These are phyloP conservation scores for Xylariaceae sp. DNA, from an alignment of 2,329 filamentous ascomycete genomes.

Conservation along the genomic window DNA sequence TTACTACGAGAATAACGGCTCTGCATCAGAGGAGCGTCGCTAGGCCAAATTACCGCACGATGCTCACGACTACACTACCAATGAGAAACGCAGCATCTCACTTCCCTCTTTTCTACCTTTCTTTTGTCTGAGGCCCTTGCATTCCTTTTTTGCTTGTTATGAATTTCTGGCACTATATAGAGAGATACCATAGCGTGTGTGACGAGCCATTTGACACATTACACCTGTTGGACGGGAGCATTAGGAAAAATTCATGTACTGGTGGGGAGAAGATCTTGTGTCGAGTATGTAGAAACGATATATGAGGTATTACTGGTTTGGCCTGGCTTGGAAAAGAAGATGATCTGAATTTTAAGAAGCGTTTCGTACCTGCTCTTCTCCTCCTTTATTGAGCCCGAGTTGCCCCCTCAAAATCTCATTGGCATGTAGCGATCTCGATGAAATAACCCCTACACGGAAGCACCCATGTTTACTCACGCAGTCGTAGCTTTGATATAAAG, in stretches of 20 bases:
- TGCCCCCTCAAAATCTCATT: no score
- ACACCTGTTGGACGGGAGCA: constrained; percentile 7
- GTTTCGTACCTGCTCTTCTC: no score
- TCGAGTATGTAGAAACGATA: constrained; percentile 12
- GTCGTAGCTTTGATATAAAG: no score
- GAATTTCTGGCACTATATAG: constrained; percentile 11
- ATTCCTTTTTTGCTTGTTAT: constrained; percentile 4
- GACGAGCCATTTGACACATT: constrained; percentile 14
- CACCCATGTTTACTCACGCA: no score
- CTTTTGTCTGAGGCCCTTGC: constrained; percentile 5
- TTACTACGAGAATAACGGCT: constrained; percentile 20
- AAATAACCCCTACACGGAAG: no score
- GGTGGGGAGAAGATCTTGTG: not conserved
- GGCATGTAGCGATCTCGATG: no score
- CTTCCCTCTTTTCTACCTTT: no score
- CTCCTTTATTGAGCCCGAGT: no score
- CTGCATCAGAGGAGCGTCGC: constrained; percentile 6
- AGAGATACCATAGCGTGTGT: constrained; percentile 21
- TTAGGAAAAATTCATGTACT: constrained; percentile 2
- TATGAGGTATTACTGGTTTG: not conserved
- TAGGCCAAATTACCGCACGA: not conserved
- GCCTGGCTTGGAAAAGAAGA: constrained; percentile 1
- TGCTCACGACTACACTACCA: constrained; percentile 7
- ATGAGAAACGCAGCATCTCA: no score
- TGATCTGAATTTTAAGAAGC: no score